Percentiles rank a stretch among this genome's conserved stretches.
Evolutionary conservation across 495 filamentous ascomycete genomes (phyloP).

Genomic region (Sphaerosporella brunnea): DNA sequence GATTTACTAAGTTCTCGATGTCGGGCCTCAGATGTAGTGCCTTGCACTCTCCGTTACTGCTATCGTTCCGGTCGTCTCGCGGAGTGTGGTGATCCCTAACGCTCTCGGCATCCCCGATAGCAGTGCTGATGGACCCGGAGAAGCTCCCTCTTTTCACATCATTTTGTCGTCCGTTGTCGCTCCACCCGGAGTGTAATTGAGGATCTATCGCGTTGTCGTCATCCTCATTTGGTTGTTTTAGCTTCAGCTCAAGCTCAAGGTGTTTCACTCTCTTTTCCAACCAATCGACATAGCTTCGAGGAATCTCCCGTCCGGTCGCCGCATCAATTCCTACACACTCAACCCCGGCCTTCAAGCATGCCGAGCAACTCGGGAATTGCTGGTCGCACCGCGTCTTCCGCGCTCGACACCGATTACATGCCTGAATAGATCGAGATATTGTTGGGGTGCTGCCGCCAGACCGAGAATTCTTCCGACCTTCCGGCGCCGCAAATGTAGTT

Average conservation of each 20-base stretch:
- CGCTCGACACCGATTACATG: constrained; percentile 38
- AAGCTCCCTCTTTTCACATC: constrained; percentile 21
- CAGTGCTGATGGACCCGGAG: constrained; percentile 16
- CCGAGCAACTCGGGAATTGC: constrained; percentile 36
- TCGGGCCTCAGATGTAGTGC: constrained; percentile 21
- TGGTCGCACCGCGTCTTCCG: constrained; percentile 41
- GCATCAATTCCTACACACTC: constrained; percentile 30
- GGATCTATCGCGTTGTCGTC: constrained; percentile 27
- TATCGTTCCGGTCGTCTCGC: constrained; percentile 25
- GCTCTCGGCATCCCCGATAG: constrained; percentile 16
- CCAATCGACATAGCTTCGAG: constrained; percentile 32
- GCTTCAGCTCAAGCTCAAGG: constrained; percentile 31
- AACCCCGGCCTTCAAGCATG: constrained; percentile 35
- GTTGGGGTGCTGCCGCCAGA: background rate
- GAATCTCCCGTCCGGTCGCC: constrained; percentile 22
- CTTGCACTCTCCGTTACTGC: constrained; percentile 9
- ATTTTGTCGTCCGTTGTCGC: constrained; percentile 26
- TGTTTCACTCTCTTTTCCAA: constrained; percentile 37
- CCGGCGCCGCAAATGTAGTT: background rate
- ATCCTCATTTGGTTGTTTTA: no score
- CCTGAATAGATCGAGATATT: constrained; percentile 25
- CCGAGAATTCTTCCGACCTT: background rate
- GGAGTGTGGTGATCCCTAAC: background rate
- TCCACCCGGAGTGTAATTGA: constrained; percentile 17
- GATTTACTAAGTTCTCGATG: constrained; percentile 24